Conservation (phyloP, 306 rosid genomes). For the Benincasa hispida region DNA sequence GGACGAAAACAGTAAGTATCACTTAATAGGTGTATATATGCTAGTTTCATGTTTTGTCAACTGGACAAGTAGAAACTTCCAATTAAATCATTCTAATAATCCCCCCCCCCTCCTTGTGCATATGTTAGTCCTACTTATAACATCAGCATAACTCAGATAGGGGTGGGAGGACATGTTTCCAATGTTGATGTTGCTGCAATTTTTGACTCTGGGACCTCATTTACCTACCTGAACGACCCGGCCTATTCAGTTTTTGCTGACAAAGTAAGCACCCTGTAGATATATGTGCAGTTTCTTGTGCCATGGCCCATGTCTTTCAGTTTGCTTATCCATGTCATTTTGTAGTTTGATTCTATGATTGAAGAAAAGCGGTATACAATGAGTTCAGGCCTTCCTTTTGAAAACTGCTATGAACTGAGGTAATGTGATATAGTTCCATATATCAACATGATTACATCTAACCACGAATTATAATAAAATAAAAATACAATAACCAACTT, state of each 20-base stretch:
- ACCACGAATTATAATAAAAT: neutral
- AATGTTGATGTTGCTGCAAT: slow-evolving; percentile 53
- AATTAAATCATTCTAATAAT: slow-evolving; percentile 11
- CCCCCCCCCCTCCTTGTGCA: neutral
- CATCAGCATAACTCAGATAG: slow-evolving; percentile 60
- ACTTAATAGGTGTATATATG: neutral
- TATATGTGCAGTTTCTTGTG: neutral
- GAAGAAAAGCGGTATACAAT: slow-evolving; percentile 21
- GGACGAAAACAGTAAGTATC: slow-evolving; percentile 34
- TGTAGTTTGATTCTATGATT: slow-evolving; percentile 45
- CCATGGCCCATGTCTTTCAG: neutral
- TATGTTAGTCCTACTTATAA: slow-evolving; percentile 56
- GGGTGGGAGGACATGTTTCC: slow-evolving; percentile 25
- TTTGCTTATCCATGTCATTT: slow-evolving; percentile 10
- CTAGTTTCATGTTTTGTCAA: neutral
- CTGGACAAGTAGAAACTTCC: neutral
- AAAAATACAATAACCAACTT: neutral
- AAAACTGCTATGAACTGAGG: slow-evolving; percentile 65
- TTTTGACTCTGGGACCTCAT: slow-evolving; percentile 84
- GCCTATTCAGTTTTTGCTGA: slow-evolving; percentile 48
- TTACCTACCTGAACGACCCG: slow-evolving; percentile 64
- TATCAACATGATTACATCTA: neutral
- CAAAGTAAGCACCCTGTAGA: slow-evolving; percentile 31
- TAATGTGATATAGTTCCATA: slow-evolving; percentile 4
- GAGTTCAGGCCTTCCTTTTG: slow-evolving; percentile 44